These are phyloP conservation scores for Gentiana macrophylla DNA, from an alignment of 257 asterid species.

Conservation along the genomic window DNA sequence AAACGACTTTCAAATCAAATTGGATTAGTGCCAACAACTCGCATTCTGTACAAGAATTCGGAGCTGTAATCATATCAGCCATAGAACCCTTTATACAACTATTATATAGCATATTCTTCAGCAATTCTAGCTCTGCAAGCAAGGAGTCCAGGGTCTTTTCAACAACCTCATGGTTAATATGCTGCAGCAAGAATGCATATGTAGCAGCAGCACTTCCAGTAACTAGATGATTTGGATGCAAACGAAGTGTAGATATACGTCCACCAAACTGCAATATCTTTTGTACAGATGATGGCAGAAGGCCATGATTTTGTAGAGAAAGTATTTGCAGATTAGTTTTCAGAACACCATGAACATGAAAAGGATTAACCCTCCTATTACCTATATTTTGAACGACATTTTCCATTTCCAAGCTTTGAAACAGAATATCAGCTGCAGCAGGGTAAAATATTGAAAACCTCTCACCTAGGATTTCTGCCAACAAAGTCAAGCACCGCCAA, in stretches of 20 bases:
- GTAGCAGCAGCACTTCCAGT: conserved; percentile 92
- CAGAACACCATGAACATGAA: conserved; percentile 93
- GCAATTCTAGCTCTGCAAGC: conserved; percentile 62
- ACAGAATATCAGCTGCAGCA: conserved; percentile 64
- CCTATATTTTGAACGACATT: conserved; percentile 22
- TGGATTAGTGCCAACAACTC: conserved; percentile 63
- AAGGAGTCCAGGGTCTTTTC: conserved; percentile 52
- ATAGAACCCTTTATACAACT: conserved; percentile 25
- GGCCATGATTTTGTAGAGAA: conserved; percentile 93
- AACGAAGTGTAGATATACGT: conserved; percentile 76
- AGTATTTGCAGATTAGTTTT: conserved; percentile 86
- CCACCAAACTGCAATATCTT: conserved; percentile 57
- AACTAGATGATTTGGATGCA: conserved; percentile 91
- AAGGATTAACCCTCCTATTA: conserved; percentile 40
- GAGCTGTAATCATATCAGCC: conserved; percentile 16
- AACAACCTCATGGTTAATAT: conserved; percentile 58
- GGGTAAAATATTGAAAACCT: conserved; percentile 75
- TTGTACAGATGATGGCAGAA: conserved; percentile 60
- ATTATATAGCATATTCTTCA: conserved; percentile 39
- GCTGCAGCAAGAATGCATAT: conserved; percentile 84
- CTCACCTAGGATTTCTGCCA: conserved; percentile 89
- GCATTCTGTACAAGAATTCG: conserved; percentile 36
- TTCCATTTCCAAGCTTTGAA: conserved; percentile 67
- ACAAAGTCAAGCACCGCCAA: conserved; percentile 96
- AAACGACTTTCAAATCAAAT: conserved; percentile 66